Evolutionary conservation across 2,329 filamentous ascomycete genomes (phyloP), one percentile per base, ranked within the genome.

Genomic region (Neocucurbitaria cava): DNA sequence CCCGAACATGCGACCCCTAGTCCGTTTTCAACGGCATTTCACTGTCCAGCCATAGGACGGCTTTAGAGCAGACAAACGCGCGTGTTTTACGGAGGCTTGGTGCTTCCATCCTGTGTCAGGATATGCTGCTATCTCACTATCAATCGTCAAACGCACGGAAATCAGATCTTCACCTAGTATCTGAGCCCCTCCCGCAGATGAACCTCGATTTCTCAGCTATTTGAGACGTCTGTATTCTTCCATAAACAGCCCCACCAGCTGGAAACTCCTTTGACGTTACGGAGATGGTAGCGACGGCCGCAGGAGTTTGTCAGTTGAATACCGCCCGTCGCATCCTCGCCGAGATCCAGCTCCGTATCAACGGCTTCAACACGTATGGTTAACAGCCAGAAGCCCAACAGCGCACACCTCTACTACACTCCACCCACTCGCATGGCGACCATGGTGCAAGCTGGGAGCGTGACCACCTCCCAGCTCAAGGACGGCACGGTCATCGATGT

Each of bases 341-440:
- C 62, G 74, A 74, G 64, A 68, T 71, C 60, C 69, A 74, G 61
- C 68, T 68, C 56, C 74, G 74, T 70, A 72, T 77, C 61, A 76
- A 76, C 74, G 74, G 75, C 61, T 76, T 76, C 71, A 76, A 76
- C 65, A 72, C 69, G 33, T 77, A 77, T 73, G 74, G 74, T 49
- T 77, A 76, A 68, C 41, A 38, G 38, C 49, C 52, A 49, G 45
- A 41, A 44, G 48, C 43, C 58, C 43, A 42, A 49, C 47, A 52
- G 49, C 57, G 54, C 55, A 54, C 60, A 52, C 50, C 52, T 42
- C 46, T 52, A 52, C 62, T 58, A 38, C 46, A 42, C 52, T n/a
- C 36, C 46, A 47, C 54, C 56, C 45, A 31, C 47, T 56, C 55
- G 60, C 49, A 77, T 77, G 75, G 73, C 74, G 48, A 76, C 73